phyloP scores from a whole-genome alignment of 192 early-diverging fungal species.

The Backusella parvicylindrica region DNA sequence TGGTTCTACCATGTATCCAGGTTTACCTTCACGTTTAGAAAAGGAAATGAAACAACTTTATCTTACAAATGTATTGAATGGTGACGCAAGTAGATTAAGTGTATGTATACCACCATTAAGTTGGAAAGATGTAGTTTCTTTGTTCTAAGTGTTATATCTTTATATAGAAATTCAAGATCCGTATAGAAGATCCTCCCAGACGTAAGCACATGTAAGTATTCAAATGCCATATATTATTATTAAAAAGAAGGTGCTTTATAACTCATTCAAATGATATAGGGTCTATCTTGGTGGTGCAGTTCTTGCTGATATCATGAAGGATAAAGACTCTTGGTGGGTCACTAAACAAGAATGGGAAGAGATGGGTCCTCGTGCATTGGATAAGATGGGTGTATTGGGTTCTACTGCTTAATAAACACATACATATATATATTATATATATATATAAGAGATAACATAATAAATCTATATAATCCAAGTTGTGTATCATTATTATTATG shows the following conservation, averaged over 20 bases:
- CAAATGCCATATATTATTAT: background rate
- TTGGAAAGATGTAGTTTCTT: background rate
- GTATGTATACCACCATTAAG: slow-evolving; percentile 44
- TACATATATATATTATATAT: background rate
- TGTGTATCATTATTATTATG: slow-evolving; percentile 1
- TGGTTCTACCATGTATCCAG: slow-evolving; percentile 98
- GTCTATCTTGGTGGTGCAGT: slow-evolving; percentile 99
- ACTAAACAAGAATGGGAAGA: slow-evolving; percentile 94
- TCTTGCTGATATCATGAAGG: slow-evolving; percentile 92
- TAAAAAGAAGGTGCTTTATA: background rate
- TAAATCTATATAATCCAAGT: background rate
- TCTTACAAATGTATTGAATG: slow-evolving; percentile 81
- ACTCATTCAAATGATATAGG: background rate
- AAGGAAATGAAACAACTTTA: slow-evolving; percentile 99
- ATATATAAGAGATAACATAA: background rate
- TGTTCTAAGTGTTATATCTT: background rate
- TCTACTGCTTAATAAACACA: slow-evolving; percentile 18
- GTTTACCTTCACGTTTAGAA: slow-evolving; percentile 93
- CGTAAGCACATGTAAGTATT: slow-evolving; percentile 84
- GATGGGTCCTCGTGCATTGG: slow-evolving; percentile 74
- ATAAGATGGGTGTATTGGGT: slow-evolving; percentile 43
- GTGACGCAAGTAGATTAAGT: slow-evolving; percentile 76
- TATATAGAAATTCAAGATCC: slow-evolving; percentile 90
- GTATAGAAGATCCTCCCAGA: slow-evolving; percentile 96
- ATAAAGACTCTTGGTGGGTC: slow-evolving; percentile 88